These are phyloP conservation scores for Sporothrix protearum DNA, from an alignment of 2,329 filamentous ascomycete genomes.

Conservation along the genomic window DNA sequence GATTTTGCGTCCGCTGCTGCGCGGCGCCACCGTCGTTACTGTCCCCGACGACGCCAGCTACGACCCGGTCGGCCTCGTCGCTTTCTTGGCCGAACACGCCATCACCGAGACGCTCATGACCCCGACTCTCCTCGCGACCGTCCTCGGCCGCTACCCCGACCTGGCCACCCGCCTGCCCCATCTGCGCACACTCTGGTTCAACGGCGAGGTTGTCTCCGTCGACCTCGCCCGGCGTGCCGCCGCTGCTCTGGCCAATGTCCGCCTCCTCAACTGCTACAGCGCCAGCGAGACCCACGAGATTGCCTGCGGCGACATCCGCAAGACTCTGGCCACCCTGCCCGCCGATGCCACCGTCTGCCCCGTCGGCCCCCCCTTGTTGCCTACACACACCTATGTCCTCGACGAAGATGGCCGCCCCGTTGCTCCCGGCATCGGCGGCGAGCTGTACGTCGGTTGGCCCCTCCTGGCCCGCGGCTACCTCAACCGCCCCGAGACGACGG, in stretches of 20 bases:
- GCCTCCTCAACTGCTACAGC: constrained; percentile 76
- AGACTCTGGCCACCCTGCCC: constrained; percentile 58
- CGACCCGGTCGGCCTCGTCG: constrained; percentile 69
- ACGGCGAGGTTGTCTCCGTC: constrained; percentile 77
- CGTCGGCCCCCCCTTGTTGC: constrained; percentile 67
- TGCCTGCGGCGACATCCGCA: constrained; percentile 69
- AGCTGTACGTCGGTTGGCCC: constrained; percentile 71
- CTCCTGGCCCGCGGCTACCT: constrained; percentile 73
- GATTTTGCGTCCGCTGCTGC: constrained; percentile 70
- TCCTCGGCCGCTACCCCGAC: constrained; percentile 65
- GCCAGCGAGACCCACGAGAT: constrained; percentile 80
- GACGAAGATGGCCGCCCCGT: constrained; percentile 65
- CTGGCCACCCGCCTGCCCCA: constrained; percentile 61
- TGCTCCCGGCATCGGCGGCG: constrained; percentile 59
- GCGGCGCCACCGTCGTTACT: constrained; percentile 71
- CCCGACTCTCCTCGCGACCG: constrained; percentile 70
- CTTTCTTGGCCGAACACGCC: constrained; percentile 60
- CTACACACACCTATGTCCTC: constrained; percentile 67
- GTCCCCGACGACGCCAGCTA: constrained; percentile 75
- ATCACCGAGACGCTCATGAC: constrained; percentile 83
- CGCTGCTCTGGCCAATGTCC: constrained; percentile 60
- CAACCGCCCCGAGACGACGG: constrained; percentile 74
- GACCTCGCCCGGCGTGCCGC: constrained; percentile 68
- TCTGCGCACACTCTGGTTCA: constrained; percentile 71
- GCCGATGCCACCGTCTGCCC: constrained; percentile 65